Percentiles rank a stretch among this genome's conserved stretches.
Conservation (phyloP, 2,329 filamentous ascomycete species). For the Septoria petroselini region DNA sequence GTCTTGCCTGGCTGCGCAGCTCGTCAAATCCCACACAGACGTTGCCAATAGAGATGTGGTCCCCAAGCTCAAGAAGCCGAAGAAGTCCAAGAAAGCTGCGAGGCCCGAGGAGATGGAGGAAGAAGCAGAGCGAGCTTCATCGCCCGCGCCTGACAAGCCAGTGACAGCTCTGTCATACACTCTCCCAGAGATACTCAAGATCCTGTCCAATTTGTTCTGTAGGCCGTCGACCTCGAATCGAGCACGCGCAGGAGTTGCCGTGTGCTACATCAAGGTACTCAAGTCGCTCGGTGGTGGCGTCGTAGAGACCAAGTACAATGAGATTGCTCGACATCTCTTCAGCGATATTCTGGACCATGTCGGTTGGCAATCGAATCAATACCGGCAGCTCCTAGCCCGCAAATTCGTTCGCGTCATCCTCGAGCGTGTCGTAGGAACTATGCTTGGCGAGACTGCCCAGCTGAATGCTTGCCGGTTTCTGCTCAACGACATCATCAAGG, state of each 20-base stretch:
- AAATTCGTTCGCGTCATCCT: slow-evolving; percentile 81
- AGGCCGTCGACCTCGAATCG: slow-evolving; percentile 74
- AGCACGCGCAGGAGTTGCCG: slow-evolving; percentile 74
- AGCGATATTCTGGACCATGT: slow-evolving; percentile 71
- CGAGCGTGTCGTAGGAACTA: slow-evolving; percentile 76
- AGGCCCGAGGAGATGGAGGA: slow-evolving; percentile 61
- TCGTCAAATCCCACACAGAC: slow-evolving; percentile 77
- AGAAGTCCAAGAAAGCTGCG: slow-evolving; percentile 67
- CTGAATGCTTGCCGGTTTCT: slow-evolving; percentile 75
- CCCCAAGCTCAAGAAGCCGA: slow-evolving; percentile 65
- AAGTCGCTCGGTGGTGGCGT: slow-evolving; percentile 73
- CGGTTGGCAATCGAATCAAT: slow-evolving; percentile 77
- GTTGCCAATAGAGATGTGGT: slow-evolving; percentile 50
- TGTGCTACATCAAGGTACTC: slow-evolving; percentile 82
- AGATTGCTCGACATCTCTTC: slow-evolving; percentile 77
- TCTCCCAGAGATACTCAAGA: slow-evolving; percentile 72
- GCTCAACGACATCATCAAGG: slow-evolving; percentile 85
- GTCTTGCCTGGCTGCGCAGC: slow-evolving; percentile 75
- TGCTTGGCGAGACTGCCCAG: slow-evolving; percentile 87
- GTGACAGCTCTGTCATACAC: slow-evolving; percentile 69
- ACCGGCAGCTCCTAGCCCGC: slow-evolving; percentile 78
- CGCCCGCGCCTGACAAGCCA: slow-evolving; percentile 70
- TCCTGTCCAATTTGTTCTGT: slow-evolving; percentile 77
- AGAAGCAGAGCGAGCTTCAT: slow-evolving; percentile 68
- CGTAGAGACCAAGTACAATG: slow-evolving; percentile 78